Conservation (phyloP, 306 rosid genomes). For the Acmispon strigosus region DNA sequence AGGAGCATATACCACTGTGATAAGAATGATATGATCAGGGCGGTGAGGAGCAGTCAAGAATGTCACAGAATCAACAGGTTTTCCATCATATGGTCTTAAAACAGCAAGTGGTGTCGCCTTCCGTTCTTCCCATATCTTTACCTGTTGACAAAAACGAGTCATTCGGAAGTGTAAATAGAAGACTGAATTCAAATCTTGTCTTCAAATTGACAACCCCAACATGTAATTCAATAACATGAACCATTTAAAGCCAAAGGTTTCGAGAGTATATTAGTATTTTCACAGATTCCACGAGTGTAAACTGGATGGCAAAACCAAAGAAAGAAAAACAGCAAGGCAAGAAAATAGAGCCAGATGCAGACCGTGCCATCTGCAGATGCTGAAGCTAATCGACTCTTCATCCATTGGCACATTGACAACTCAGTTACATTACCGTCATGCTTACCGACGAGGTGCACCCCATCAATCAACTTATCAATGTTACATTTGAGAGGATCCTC, state of each 20-base stretch:
- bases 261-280: background rate
- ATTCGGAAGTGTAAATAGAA: slow-evolving; percentile 10
- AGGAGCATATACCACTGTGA: slow-evolving; percentile 54
- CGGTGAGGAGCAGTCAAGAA: slow-evolving; percentile 70
- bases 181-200: background rate
- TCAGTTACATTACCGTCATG: slow-evolving; percentile 63
- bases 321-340: slow-evolving; percentile 3
- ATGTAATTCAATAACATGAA: background rate
- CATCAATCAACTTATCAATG: slow-evolving; percentile 57
- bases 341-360: slow-evolving; percentile 25
- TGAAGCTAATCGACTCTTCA: slow-evolving; percentile 69
- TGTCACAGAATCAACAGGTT: slow-evolving; percentile 63
- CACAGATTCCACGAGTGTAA: slow-evolving; percentile 1
- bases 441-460: slow-evolving; percentile 55
- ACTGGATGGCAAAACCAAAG: slow-evolving; percentile 5
- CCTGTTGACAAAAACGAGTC: slow-evolving; percentile 36
- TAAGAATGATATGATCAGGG: slow-evolving; percentile 64
- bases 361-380: slow-evolving; percentile 73
- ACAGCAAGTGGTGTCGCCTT: slow-evolving; percentile 53
- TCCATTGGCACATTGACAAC: slow-evolving; percentile 83
- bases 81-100: slow-evolving; percentile 60
- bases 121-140: slow-evolving; percentile 76
- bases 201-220: background rate
- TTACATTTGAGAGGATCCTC: slow-evolving; percentile 59
- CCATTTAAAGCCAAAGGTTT: background rate